Evolutionary conservation across 345 rosid genomes (phyloP), one percentile per base, ranked within the genome.

Genomic region (Dimocarpus longan): DNA sequence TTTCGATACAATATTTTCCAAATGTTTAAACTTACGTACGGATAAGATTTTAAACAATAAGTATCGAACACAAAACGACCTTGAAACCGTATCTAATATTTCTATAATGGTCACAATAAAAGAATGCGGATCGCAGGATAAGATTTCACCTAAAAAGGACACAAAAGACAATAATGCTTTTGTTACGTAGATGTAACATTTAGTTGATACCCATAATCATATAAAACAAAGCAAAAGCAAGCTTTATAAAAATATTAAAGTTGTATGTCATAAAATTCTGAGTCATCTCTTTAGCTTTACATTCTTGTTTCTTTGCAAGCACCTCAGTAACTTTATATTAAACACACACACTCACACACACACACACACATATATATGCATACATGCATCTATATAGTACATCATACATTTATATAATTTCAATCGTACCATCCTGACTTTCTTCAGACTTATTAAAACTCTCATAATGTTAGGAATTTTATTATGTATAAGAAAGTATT

Each of bases 221-320:
- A 63, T 57, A 46, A 70, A 52, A 75, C 60, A 78, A 56, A 67
- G 74, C 26, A 68, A 71, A 81, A 78, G 18, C 60, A 77, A 78
- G 21, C 7, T 6, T 52, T 60, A 46, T 57, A 57, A 7, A 16
- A 18, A 10, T 9, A 63, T 50, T 66, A 79, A 79, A 76, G 77
- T 57, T 8, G 8, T 8, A 60, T 11, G 10, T 18, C 81, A 13
- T 77, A 71, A 77, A 81, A 63, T 75, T 78, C 39, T 69, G 80
- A 75, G 59, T 68, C 82, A 73, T 80, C 83, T 78, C 71, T 68
- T 60, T 75, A 75, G 40, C 74, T 71, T 80, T 68, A 69, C 6
- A 43, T 60, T 80, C 68, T 67, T 81, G 71, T 78, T 79, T 75
- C 71, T 77, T 28, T 16, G 46, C 70, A 73, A 54, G 24, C 39